Evolutionary conservation across 1,284 basidiomycete species (phyloP).

Genomic region (Pyrrhoderma noxium): DNA sequence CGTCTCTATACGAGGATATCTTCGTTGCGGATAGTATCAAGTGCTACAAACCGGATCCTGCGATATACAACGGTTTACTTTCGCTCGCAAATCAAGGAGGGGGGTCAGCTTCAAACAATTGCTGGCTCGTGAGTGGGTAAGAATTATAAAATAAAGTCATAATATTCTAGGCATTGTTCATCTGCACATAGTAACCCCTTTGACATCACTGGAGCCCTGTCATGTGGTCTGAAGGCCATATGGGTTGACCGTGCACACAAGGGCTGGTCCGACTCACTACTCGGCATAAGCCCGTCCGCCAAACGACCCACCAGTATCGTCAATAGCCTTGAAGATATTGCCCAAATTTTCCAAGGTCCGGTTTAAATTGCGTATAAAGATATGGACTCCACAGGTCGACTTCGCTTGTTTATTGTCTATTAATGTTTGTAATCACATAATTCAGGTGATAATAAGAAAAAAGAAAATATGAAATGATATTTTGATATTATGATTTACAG

Average conservation of each 20-base stretch:
- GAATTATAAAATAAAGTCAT: background rate
- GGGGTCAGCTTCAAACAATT: constrained; percentile 17
- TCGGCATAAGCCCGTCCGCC: constrained; percentile 7
- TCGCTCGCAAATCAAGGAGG: constrained; percentile 18
- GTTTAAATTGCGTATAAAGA: background rate
- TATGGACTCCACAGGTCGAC: too few species aligned
- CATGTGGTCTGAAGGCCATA: constrained; percentile 26
- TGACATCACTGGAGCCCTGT: constrained; percentile 29
- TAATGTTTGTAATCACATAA: too few species aligned
- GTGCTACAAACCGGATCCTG: constrained; percentile 26
- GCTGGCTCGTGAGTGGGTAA: constrained; percentile 32
- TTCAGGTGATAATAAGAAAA: too few species aligned
- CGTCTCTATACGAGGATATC: constrained; percentile 14
- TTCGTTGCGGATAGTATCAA: constrained; percentile 23
- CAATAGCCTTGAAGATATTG: constrained; percentile 21
- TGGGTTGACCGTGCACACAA: constrained; percentile 27
- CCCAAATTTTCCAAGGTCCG: background rate
- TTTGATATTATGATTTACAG: too few species aligned
- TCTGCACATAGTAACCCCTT: constrained; percentile 27
- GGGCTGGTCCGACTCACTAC: constrained; percentile 27
- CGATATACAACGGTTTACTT: constrained; percentile 26
- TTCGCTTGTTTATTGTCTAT: too few species aligned
- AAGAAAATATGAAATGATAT: too few species aligned
- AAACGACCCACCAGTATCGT: constrained; percentile 21
- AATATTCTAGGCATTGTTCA: background rate